Evolutionary conservation across 371 early-diverging fungal species (phyloP).

Genomic region (Phascolomyces articulosus): DNA sequence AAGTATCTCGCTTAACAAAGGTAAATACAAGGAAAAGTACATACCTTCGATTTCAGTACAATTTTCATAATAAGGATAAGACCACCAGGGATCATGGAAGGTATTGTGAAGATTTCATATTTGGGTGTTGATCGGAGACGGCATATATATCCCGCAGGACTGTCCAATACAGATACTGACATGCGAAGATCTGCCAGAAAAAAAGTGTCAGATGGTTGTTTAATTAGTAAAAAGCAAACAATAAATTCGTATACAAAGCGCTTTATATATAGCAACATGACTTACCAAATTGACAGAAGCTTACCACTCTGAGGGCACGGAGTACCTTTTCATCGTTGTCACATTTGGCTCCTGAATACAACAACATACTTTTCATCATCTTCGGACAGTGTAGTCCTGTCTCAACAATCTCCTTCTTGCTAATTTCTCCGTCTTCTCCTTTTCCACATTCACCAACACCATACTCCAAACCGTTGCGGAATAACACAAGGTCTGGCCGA

Average conservation of each 20-base stretch:
- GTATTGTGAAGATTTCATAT: too few species aligned
- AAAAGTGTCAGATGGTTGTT: background rate
- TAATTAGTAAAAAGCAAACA: background rate
- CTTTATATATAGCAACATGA: background rate
- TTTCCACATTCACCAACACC: background rate
- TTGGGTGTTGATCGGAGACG: too few species aligned
- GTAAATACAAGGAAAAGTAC: too few species aligned
- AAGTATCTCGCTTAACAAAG: too few species aligned
- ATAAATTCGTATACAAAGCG: background rate
- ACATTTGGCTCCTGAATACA: background rate
- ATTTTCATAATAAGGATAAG: too few species aligned
- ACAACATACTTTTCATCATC: conserved; percentile 4
- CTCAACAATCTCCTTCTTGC: conserved; percentile 4
- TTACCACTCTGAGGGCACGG: background rate
- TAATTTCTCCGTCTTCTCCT: background rate
- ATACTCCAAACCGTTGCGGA: conserved; percentile 9
- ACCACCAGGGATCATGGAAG: too few species aligned
- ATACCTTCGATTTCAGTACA: too few species aligned
- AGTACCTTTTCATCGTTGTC: background rate
- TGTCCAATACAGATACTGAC: background rate
- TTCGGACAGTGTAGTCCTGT: conserved; percentile 1
- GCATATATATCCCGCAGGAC: background rate
- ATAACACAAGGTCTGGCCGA: conserved; percentile 1
- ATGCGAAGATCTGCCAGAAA: background rate
- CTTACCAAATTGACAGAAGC: background rate